Evolutionary conservation across 1,284 basidiomycete species (phyloP).

Genomic region (Sanghuangporus sanghuang): DNA sequence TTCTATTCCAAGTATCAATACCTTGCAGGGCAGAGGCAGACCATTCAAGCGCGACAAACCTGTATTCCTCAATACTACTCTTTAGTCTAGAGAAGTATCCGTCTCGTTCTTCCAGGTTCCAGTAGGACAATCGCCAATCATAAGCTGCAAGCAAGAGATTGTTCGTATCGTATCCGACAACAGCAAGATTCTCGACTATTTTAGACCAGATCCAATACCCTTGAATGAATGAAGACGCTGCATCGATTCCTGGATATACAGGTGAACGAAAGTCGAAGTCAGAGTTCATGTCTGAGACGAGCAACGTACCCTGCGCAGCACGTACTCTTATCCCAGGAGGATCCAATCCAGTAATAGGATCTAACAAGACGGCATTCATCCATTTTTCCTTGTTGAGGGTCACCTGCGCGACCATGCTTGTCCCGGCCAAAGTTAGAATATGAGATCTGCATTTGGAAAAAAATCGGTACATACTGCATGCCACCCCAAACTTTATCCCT

Average conservation of each 20-base stretch:
- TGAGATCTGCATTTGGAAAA: not conserved
- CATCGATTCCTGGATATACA: constrained; percentile 50
- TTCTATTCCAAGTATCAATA: constrained; percentile 33
- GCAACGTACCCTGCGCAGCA: constrained; percentile 69
- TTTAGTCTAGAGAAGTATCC: constrained; percentile 91
- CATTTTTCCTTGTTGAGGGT: constrained; percentile 83
- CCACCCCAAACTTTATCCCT: constrained; percentile 87
- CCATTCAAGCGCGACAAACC: constrained; percentile 37
- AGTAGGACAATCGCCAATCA: constrained; percentile 89
- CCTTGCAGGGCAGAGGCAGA: not conserved
- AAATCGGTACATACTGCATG: constrained; percentile 30
- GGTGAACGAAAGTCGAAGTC: not conserved
- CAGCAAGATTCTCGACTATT: constrained; percentile 91
- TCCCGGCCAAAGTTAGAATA: constrained; percentile 22
- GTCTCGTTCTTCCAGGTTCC: constrained; percentile 90
- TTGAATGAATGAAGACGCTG: constrained; percentile 87
- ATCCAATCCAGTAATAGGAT: constrained; percentile 89
- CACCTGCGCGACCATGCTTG: constrained; percentile 82
- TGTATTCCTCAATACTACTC: constrained; percentile 78
- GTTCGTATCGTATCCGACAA: constrained; percentile 87
- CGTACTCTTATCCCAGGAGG: constrained; percentile 86
- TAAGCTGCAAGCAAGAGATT: constrained; percentile 86
- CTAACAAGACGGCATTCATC: constrained; percentile 88
- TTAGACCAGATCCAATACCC: constrained; percentile 98
- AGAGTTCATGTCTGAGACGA: constrained; percentile 26